phyloP scores from a whole-genome alignment of 75 land plant species.

The Ceratopteris richardii region DNA sequence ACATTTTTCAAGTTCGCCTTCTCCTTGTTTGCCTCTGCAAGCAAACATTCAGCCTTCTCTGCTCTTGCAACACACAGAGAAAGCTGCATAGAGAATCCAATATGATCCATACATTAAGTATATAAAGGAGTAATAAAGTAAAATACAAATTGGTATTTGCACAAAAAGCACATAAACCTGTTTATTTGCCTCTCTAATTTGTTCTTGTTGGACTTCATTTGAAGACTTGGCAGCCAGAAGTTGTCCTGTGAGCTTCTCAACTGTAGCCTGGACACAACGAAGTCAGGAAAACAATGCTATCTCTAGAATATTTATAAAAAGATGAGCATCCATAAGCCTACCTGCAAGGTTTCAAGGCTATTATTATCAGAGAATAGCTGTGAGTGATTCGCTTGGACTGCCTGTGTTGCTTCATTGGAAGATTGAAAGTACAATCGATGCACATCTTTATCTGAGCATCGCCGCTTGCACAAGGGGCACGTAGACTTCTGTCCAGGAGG shows the following conservation, averaged over 20 bases:
- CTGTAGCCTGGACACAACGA: constrained; percentile 16
- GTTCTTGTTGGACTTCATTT: constrained; percentile 33
- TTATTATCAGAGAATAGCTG: constrained; percentile 12
- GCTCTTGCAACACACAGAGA: constrained; percentile 30
- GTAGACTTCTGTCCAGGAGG: constrained; percentile 47
- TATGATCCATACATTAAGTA: constrained; percentile 5
- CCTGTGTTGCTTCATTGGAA: constrained; percentile 20
- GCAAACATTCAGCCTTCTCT: constrained; percentile 37
- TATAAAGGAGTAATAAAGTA: not conserved
- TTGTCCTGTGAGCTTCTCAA: constrained; percentile 50
- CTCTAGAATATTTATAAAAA: no score
- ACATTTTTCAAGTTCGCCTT: constrained; percentile 22
- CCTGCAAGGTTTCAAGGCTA: constrained; percentile 1
- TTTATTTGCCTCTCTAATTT: constrained; percentile 33
- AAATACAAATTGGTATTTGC: not conserved
- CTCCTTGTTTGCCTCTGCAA: constrained; percentile 36
- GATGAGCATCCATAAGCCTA: not conserved
- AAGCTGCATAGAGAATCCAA: constrained; percentile 17
- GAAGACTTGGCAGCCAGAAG: constrained; percentile 26
- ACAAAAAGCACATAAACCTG: constrained; percentile 34
- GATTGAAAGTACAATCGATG: constrained; percentile 85
- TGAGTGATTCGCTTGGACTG: constrained; percentile 14
- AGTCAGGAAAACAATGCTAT: no score
- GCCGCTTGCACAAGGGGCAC: constrained; percentile 90
- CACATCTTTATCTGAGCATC: constrained; percentile 31